phyloP scores from a whole-genome alignment of 495 filamentous ascomycete species.

The Podospora comata region DNA sequence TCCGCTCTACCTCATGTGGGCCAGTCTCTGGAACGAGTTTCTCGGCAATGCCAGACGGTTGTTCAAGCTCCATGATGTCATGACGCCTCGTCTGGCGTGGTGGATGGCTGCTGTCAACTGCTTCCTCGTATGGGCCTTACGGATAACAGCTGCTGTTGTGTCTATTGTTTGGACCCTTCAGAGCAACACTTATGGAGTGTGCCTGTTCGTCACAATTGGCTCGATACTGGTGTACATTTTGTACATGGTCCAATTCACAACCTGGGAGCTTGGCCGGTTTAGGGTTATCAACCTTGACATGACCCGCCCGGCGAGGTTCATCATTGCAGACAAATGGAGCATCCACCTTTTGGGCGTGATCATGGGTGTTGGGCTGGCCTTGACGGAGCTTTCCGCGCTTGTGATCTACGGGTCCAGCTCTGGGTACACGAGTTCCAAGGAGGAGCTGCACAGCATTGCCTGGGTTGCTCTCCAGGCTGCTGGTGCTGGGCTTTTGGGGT shows the following conservation, averaged over 20 bases:
- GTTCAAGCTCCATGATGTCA: slow-evolving; percentile 22
- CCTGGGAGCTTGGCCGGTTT: slow-evolving; percentile 12
- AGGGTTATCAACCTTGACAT: slow-evolving; percentile 14
- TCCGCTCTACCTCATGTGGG: slow-evolving; percentile 27
- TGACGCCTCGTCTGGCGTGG: slow-evolving; percentile 16
- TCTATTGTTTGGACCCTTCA: slow-evolving; percentile 24
- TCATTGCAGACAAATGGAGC: slow-evolving; percentile 22
- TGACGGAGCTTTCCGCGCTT: slow-evolving; percentile 18
- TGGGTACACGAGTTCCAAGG: slow-evolving; percentile 10
- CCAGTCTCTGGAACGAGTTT: slow-evolving; percentile 21
- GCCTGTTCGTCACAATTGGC: slow-evolving; percentile 17
- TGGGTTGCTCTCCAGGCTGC: slow-evolving; percentile 22
- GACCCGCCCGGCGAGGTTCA: slow-evolving; percentile 9
- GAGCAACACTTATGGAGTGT: slow-evolving; percentile 11
- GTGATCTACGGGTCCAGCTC: slow-evolving; percentile 16
- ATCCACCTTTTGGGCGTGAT: slow-evolving; percentile 19
- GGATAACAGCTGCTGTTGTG: slow-evolving; percentile 21
- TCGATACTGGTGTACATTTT: slow-evolving; percentile 9
- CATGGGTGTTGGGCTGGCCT: slow-evolving; percentile 19
- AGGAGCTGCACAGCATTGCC: slow-evolving; percentile 20
- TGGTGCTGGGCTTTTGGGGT: slow-evolving; percentile 11
- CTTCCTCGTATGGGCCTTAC: slow-evolving; percentile 16
- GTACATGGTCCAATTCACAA: slow-evolving; percentile 24
- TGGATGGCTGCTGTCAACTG: slow-evolving; percentile 19
- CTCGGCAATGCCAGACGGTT: slow-evolving; percentile 20